Base-by-base conservation (phyloP, 1,139 yeast species). In the Blastobotrys proliferans region DNA sequence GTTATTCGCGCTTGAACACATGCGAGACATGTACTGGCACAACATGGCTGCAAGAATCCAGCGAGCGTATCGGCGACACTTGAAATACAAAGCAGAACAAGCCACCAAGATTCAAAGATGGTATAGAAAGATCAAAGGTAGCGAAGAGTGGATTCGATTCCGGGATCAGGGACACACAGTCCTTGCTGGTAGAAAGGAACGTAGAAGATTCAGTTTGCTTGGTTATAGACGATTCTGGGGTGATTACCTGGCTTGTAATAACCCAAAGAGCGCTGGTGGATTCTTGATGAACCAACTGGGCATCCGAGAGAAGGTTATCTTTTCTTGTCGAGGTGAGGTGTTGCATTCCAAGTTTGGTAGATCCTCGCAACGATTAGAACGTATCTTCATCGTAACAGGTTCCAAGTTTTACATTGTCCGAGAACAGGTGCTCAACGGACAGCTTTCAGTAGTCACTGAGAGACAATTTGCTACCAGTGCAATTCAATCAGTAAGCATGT, bases 11-110 rank as follows among this genome's bases (percentile, higher is more conserved):
- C 70, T 94, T 48, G 99, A 94, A 66, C 94, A 87, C 58, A 81
- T 90, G 94, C 79, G 98, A 64, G 99, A 94, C 58, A 84, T 82
- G 68, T 94, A 88, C 62, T 94, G 98, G 98, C 94, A 88, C 60
- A 87, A 86, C 57, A 94, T 92, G 95, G 98, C 98, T 2, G 90
- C 95, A 1, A 77, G 95, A 56, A 92, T 94, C 54, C 99, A 94
- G 68, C 77, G 97, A 54, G 97, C 98, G 4, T 88, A 97, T 90
- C 77, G 98, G 69, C 73, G 86, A 54, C 86, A 83, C 60, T 67
- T 82, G 49, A 81, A 81, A 61, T 74, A 86, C 58, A 82, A 90
- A 65, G 83, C 81, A 48, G 95, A 87, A 58, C 92, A 95, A 20
- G 97, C 97, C 1, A 79, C 76, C 50, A 76, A 74, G 40, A 79